phyloP scores from a whole-genome alignment of 352 stramenopile species.

The Nothophytophthora sp. region DNA sequence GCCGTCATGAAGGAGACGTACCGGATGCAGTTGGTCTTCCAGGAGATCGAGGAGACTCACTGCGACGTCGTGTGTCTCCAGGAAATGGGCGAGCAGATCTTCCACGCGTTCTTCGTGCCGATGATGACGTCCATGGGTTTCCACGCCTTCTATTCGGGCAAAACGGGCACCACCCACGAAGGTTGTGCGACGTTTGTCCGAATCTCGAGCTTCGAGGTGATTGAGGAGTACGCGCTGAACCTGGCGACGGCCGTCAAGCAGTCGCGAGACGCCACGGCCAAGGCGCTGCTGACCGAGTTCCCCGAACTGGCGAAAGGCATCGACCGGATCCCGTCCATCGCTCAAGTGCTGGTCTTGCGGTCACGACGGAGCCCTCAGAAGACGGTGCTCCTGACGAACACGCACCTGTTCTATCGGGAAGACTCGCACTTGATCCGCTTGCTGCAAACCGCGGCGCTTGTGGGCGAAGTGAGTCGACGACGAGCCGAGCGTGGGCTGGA shows the following conservation, averaged over 20 bases:
- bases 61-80: slow-evolving; percentile 71
- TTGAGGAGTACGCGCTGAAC: slow-evolving; percentile 46
- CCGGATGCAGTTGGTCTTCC: slow-evolving; percentile 71
- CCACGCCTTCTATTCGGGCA: slow-evolving; percentile 55
- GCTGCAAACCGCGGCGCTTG: slow-evolving; percentile 49
- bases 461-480: slow-evolving; percentile 35
- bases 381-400: slow-evolving; percentile 62
- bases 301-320: slow-evolving; percentile 58
- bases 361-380: slow-evolving; percentile 17
- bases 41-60: slow-evolving; percentile 69
- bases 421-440: slow-evolving; percentile 71
- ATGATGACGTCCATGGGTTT: slow-evolving; percentile 57
- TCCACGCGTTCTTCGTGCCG: slow-evolving; percentile 53
- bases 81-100: slow-evolving; percentile 69
- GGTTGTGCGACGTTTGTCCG: slow-evolving; percentile 64
- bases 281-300: slow-evolving; percentile 45
- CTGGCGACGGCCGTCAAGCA: slow-evolving; percentile 36
- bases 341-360: slow-evolving; percentile 55
- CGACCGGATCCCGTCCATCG: slow-evolving; percentile 59
- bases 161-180: slow-evolving; percentile 71
- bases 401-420: slow-evolving; percentile 76
- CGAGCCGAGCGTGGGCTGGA: slow-evolving; percentile 16
- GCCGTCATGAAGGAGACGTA: slow-evolving; percentile 59
- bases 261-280: slow-evolving; percentile 32
- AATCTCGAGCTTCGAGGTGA: slow-evolving; percentile 40